phyloP scores from a whole-genome alignment of 345 rosid species.

The Gossypium anomalum region DNA sequence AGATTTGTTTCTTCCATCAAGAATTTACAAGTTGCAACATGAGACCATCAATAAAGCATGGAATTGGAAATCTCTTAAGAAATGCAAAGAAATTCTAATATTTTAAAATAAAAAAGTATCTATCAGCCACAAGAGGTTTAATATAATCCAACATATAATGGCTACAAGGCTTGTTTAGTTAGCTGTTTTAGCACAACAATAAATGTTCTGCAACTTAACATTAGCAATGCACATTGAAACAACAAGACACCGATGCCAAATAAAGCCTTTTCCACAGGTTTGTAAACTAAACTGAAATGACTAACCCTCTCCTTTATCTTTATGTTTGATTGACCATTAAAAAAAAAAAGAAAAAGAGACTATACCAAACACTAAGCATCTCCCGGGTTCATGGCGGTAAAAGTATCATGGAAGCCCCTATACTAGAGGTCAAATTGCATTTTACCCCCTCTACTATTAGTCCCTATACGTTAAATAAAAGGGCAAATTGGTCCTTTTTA shows the following conservation, averaged over 20 bases:
- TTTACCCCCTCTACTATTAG: too few species aligned
- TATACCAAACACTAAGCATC: neutral
- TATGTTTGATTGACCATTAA: neutral
- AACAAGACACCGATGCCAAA: neutral
- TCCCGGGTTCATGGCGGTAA: too few species aligned
- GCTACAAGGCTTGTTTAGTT: neutral
- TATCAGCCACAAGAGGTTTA: neutral
- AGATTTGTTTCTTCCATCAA: neutral
- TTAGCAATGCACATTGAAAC: neutral
- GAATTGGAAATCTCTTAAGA: too few species aligned
- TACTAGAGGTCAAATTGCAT: too few species aligned
- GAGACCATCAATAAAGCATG: too few species aligned
- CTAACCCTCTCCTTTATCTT: neutral
- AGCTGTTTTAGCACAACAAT: neutral
- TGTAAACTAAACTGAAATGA: neutral
- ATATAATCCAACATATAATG: neutral
- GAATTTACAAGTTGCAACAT: neutral
- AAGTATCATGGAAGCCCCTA: too few species aligned
- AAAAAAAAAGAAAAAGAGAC: neutral
- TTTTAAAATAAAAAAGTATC: neutral
- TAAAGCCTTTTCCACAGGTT: neutral
- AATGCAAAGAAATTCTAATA: neutral
- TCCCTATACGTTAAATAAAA: too few species aligned
- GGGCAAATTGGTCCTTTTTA: too few species aligned
- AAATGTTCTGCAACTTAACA: neutral